A percentile compares a stretch with the other conserved stretches of the same genome.
Conservation (phyloP, 2,329 filamentous ascomycete species). For the Harringtonia aguacate region DNA sequence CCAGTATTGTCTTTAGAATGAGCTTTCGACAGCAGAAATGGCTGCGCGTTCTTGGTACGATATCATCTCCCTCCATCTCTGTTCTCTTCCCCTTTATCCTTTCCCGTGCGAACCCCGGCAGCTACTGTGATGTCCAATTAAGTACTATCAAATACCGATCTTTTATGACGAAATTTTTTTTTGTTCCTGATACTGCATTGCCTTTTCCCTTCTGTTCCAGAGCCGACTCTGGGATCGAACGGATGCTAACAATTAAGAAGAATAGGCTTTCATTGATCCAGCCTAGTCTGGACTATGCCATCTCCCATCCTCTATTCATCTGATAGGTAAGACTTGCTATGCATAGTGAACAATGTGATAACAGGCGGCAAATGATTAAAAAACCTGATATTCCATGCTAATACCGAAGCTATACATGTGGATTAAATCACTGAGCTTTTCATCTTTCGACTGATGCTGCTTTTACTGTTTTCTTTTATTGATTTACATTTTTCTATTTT, state of each 20-base stretch:
- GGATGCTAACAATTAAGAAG: neutral
- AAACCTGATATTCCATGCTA: conserved; percentile 64
- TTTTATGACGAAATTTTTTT: conserved; percentile 16
- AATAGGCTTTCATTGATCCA: neutral
- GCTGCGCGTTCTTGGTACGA: too few species aligned
- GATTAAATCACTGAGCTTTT: conserved; percentile 61
- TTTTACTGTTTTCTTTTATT: conserved; percentile 15
- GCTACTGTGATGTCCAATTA: conserved; percentile 28
- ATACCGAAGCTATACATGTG: conserved; percentile 60
- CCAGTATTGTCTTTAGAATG: too few species aligned
- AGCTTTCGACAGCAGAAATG: too few species aligned
- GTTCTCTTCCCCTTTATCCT: too few species aligned
- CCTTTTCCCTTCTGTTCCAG: neutral
- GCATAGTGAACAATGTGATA: neutral
- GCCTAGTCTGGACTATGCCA: conserved; percentile 6
- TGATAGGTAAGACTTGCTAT: conserved; percentile 8
- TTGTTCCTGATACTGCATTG: neutral
- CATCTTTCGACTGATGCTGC: conserved; percentile 70
- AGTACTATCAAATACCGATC: conserved; percentile 34
- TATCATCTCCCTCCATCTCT: too few species aligned
- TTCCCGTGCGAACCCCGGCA: neutral
- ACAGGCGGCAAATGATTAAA: conserved; percentile 46
- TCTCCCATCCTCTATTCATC: conserved; percentile 11
- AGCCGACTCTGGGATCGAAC: neutral
- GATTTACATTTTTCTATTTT: neutral